phyloP scores from a whole-genome alignment of 192 early-diverging fungal species.

The Podila epicladia region DNA sequence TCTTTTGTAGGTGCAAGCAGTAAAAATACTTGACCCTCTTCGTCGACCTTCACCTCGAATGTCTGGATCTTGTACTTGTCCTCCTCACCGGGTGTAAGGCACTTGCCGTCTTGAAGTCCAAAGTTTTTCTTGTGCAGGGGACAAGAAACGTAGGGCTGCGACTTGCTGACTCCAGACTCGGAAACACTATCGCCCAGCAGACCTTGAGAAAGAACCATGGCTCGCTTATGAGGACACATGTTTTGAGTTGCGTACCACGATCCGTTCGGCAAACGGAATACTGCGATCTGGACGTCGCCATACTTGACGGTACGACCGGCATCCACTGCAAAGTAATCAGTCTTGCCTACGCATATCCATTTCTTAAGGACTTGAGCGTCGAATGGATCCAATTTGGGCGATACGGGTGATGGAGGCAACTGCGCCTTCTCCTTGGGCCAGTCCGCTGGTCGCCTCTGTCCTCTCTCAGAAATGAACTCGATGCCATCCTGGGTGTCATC shows the following conservation, averaged over 20 bases:
- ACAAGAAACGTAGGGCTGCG: constrained; percentile 67
- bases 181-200: constrained; percentile 60
- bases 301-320: constrained; percentile 61
- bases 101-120: constrained; percentile 62
- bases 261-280: constrained; percentile 57
- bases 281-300: constrained; percentile 73
- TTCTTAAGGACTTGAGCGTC: constrained; percentile 9
- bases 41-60: constrained; percentile 66
- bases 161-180: constrained; percentile 14
- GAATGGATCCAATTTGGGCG: constrained; percentile 16
- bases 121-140: constrained; percentile 77
- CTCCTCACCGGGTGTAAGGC: constrained; percentile 54
- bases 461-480: constrained; percentile 69
- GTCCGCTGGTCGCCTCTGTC: constrained; percentile 69
- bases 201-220: constrained; percentile 70
- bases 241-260: constrained; percentile 79
- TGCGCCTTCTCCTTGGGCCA: constrained; percentile 58
- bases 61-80: constrained; percentile 56
- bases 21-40: constrained; percentile 53
- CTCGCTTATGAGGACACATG: constrained; percentile 82
- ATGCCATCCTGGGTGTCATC: constrained; percentile 57
- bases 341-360: constrained; percentile 53
- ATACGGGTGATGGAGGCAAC: constrained; percentile 22
- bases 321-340: constrained; percentile 55
- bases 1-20: constrained; percentile 51